These are phyloP conservation scores for Ophiobolus disseminans DNA, from an alignment of 2,329 filamentous ascomycete species.

Conservation along the genomic window DNA sequence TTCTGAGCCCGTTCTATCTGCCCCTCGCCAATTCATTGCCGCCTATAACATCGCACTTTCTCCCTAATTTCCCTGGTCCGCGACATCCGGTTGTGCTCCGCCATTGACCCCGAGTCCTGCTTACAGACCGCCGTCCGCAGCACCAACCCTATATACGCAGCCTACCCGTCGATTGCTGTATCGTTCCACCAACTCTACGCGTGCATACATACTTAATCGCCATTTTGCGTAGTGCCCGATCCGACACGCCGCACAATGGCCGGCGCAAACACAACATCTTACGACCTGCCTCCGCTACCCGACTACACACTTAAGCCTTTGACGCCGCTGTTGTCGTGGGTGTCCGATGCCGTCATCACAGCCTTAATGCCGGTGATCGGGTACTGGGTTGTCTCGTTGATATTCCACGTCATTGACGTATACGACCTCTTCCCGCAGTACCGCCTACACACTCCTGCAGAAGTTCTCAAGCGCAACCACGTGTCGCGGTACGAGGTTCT, in stretches of 20 bases:
- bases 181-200: not conserved
- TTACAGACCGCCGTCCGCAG: constrained; percentile 11
- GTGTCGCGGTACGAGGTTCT: constrained; percentile 85
- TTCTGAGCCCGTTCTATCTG: constrained; percentile 23
- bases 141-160: constrained; percentile 6
- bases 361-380: constrained; percentile 78
- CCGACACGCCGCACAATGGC: constrained; percentile 39
- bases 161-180: constrained; percentile 3
- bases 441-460: constrained; percentile 91
- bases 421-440: constrained; percentile 89
- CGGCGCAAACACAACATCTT: constrained; percentile 56
- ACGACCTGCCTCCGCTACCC: constrained; percentile 83
- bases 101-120: constrained; percentile 10
- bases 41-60: constrained; percentile 19
- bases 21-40: not conserved
- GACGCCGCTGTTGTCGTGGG: constrained; percentile 74
- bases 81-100: constrained; percentile 30
- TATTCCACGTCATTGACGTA: constrained; percentile 88
- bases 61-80: constrained; percentile 38
- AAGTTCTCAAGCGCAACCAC: constrained; percentile 86
- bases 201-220: not conserved
- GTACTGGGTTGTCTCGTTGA: constrained; percentile 85
- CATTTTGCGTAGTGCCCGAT: constrained; percentile 10
- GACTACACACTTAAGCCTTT: constrained; percentile 76
- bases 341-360: constrained; percentile 82